Conservation (phyloP, 345 rosid genomes). For the Populus davidiana region DNA sequence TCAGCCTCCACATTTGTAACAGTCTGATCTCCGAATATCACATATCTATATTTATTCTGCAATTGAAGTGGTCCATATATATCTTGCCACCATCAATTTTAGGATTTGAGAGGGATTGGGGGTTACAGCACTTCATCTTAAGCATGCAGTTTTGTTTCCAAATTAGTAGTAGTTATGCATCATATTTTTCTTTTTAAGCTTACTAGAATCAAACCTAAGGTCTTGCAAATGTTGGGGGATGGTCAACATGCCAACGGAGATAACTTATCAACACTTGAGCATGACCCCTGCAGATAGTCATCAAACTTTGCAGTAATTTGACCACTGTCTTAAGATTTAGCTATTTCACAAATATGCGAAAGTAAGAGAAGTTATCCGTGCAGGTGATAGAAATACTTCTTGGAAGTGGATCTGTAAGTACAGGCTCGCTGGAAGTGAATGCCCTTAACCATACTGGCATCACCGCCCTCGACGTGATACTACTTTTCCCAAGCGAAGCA, state of each 20-base stretch:
- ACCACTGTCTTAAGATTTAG: neutral
- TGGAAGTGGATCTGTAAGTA: neutral
- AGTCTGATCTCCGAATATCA: neutral
- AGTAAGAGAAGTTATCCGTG: neutral
- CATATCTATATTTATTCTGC: neutral
- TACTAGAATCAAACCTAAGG: neutral
- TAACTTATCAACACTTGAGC: neutral
- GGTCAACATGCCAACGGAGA: neutral
- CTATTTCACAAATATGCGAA: neutral
- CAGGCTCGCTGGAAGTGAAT: slow-evolving; percentile 13
- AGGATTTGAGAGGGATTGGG: neutral
- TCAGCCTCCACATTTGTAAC: neutral
- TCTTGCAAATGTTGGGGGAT: neutral
- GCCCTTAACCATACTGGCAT: slow-evolving; percentile 6
- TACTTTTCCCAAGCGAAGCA: slow-evolving; percentile 18
- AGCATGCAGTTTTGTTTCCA: neutral
- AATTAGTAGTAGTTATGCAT: neutral
- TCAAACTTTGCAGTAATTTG: neutral
- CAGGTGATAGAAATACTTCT: slow-evolving; percentile 18
- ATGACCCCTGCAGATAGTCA: neutral
- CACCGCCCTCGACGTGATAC: slow-evolving; percentile 17
- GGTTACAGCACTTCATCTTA: neutral
- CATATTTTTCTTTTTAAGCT: neutral
- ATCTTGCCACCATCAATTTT: neutral
- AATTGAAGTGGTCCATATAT: neutral